These are phyloP conservation scores for Castanospermum australe DNA, from an alignment of 306 rosid genomes.

Conservation along the genomic window DNA sequence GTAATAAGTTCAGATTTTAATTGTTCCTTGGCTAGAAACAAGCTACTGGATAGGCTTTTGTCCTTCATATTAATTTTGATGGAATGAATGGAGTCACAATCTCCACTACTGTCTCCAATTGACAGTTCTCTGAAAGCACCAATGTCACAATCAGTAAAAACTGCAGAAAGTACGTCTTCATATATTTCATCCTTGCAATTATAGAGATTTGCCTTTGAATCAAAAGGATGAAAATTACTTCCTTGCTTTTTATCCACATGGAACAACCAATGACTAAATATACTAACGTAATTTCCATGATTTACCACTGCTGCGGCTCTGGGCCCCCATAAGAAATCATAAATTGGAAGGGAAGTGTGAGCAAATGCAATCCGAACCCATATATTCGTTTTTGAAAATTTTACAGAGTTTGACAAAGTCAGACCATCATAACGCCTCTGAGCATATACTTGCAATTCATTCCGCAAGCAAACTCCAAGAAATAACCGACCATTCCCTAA, in stretches of 20 bases:
- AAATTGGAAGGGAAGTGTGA: constrained; percentile 57
- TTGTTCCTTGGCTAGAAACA: constrained; percentile 50
- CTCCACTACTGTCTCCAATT: constrained; percentile 26
- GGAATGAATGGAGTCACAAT: constrained; percentile 32
- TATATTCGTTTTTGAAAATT: constrained; percentile 42
- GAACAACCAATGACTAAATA: constrained; percentile 74
- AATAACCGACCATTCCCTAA: constrained; percentile 76
- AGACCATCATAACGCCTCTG: constrained; percentile 51
- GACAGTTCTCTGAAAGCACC: constrained; percentile 36
- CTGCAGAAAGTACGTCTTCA: constrained; percentile 37
- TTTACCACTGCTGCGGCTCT: constrained; percentile 61
- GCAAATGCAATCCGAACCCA: constrained; percentile 77
- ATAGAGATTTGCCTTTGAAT: constrained; percentile 24
- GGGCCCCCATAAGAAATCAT: constrained; percentile 89
- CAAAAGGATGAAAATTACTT: constrained; percentile 29
- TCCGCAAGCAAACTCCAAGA: constrained; percentile 81
- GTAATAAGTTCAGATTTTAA: constrained; percentile 32
- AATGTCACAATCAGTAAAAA: constrained; percentile 53
- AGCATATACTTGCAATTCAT: constrained; percentile 71
- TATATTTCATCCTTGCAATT: constrained; percentile 37
- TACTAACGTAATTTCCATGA: constrained; percentile 64
- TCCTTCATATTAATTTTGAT: constrained; percentile 32
- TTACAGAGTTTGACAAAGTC: constrained; percentile 46
- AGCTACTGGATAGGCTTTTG: constrained; percentile 34
- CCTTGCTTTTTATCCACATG: constrained; percentile 43